These are phyloP conservation scores for Microthlaspi erraticum DNA, from an alignment of 345 rosid species.

Conservation along the genomic window DNA sequence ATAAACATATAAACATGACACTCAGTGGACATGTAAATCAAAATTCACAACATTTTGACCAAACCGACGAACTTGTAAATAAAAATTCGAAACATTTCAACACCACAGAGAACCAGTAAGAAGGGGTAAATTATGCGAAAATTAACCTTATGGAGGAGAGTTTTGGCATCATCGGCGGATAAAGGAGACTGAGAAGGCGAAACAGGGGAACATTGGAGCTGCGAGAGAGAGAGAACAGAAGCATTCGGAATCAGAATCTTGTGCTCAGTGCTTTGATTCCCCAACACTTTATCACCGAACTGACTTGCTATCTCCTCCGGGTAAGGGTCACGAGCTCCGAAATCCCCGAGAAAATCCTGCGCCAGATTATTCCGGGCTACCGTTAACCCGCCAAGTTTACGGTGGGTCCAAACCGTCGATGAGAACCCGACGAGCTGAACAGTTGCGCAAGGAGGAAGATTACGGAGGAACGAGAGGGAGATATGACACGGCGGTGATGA, in stretches of 20 bases:
- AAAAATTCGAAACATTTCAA: not conserved
- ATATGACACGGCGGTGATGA: conserved; percentile 46
- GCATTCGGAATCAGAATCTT: conserved; percentile 81
- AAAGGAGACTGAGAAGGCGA: conserved; percentile 72
- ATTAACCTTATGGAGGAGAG: conserved; percentile 71
- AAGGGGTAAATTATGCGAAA: not conserved
- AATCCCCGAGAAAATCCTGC: conserved; percentile 44
- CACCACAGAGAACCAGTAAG: not conserved
- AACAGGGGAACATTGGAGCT: conserved; percentile 63
- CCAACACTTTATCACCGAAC: conserved; percentile 85
- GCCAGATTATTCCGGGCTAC: conserved; percentile 34
- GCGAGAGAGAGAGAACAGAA: conserved; percentile 76
- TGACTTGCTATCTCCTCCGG: conserved; percentile 74
- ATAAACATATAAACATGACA: not conserved
- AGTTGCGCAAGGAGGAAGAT: conserved; percentile 37
- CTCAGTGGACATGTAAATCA: not conserved
- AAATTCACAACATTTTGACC: not conserved
- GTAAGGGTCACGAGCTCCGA: conserved; percentile 45
- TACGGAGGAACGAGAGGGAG: conserved; percentile 35
- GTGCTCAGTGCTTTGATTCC: conserved; percentile 69
- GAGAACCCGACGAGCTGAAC: conserved; percentile 25
- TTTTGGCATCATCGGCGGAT: conserved; percentile 62
- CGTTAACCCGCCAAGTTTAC: conserved; percentile 29
- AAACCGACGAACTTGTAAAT: not conserved
- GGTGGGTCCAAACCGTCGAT: not conserved